phyloP scores from a whole-genome alignment of 1,284 basidiomycete species.

The Puccinia triticina region DNA sequence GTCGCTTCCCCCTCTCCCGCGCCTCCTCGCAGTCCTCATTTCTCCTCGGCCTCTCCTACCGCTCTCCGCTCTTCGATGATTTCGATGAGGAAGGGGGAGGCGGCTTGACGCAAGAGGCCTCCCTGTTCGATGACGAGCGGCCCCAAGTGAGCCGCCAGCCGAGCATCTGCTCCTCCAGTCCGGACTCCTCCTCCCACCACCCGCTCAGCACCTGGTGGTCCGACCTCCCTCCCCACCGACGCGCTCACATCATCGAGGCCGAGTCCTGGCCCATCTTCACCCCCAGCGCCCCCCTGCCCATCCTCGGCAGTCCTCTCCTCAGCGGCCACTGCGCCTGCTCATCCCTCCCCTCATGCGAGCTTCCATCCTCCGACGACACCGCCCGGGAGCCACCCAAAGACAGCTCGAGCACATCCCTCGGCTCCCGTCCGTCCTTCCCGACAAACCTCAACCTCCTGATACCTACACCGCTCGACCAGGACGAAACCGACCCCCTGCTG shows the following conservation, averaged over 20 bases:
- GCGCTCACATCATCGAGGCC: conserved; percentile 14
- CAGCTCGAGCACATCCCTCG: background rate
- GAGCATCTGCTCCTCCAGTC: conserved; percentile 9
- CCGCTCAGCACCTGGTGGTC: conserved; percentile 20
- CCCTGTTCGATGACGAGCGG: background rate
- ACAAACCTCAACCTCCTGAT: conserved; percentile 3
- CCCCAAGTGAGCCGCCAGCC: background rate
- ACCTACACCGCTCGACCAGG: conserved; percentile 20
- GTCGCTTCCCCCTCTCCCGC: background rate
- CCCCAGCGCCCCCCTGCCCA: background rate
- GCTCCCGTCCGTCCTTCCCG: background rate
- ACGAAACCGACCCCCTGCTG: conserved; percentile 14
- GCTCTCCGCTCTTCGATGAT: conserved; percentile 9
- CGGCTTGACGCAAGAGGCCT: background rate
- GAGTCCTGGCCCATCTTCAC: conserved; percentile 27
- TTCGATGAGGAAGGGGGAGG: background rate
- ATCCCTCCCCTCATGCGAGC: background rate
- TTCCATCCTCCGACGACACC: background rate
- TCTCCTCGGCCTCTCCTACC: background rate
- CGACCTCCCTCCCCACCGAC: conserved; percentile 19
- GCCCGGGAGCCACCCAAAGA: no score
- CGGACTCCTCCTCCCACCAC: background rate
- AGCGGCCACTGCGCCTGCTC: background rate
- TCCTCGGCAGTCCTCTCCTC: background rate
- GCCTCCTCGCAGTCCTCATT: background rate